Base-by-base conservation (phyloP, 768 basidiomycete species). In the Trametes elegans region DNA sequence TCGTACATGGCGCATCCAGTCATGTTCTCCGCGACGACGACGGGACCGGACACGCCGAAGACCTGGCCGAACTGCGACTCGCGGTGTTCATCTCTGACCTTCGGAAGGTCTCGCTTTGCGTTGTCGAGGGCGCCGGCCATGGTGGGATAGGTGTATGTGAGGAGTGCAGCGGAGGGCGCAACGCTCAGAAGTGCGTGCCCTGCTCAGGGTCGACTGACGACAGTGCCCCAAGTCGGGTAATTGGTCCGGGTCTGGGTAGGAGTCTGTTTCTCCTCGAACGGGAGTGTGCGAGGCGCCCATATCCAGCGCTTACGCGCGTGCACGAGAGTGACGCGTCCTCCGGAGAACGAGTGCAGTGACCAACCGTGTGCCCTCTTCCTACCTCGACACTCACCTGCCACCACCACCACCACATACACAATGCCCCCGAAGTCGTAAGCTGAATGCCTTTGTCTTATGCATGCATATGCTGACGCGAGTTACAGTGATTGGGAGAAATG, bases 401-500 rank as follows among this genome's bases (percentile, higher is more conserved):
- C 62, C 29, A 54, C 54, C 29, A 23, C 54, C 28, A 55, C 55
- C 38, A 75, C 69, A 48, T 62, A 31, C 38, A 97, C 28, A 18
- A 59, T 98, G 96, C 81, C 96, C 41, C 93, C 96, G 35, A 96
- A 96, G 89, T 80, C 91, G 93, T 96, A 70, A 76, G 94, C 81
- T n/a, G n/a, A 4, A n/a, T 39, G 43, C 35, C 19, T 8, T 21
- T 19, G 11, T 7, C 5, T 21, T 41, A 23, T 40, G 3, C 7
- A 11, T 18, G 3, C 27, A 32, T 28, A 13, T 64, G 49, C 52
- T 6, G 7, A 56, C 14, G 52, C 7, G 14, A 5, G 7, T 23
- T 48, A 16, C 66, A 98, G 95, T 64, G 91, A 99, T 72, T 98
- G 96, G 96, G 96, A 99, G 74, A 98, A 98, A 74, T 98, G 95